Evolutionary conservation across 2,329 filamentous ascomycete genomes (phyloP), one percentile per base, ranked within the genome.

Genomic region (Metarhizium brunneum): DNA sequence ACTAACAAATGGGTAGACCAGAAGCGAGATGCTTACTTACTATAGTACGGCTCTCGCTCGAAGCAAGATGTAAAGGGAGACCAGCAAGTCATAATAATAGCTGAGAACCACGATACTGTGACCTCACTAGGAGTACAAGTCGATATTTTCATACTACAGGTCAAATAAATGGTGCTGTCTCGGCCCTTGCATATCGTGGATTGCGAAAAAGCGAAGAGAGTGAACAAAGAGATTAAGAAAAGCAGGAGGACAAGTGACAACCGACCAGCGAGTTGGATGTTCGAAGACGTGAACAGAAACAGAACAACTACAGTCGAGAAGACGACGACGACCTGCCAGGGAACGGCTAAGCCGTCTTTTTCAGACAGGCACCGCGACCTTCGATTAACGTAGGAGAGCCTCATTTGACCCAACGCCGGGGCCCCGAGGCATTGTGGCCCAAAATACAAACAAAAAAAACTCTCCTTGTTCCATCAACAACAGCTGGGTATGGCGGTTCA

Each of bases 21-120:
- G 25, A 42, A 49, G 38, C 61, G 60, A 61, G 59, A 58, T 54
- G 60, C 55, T 53, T 59, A 67, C 72, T 70, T 70, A 75, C 71
- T 64, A 63, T 68, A 64, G 61, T 66, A 65, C 59, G 67, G 63
- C 67, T 70, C 72, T 61, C 74, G 70, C 58, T 72, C 69, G 52
- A 68, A 59, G 56, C 69, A 69, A 62, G 70, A 69, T 56, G 67
- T 63, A 58, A 71, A 63, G 59, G 73, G 70, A 59, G 65, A 64
- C 64, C 77, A 80, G 64, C 77, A 80, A 56, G 70, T 68, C 56
- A 70, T 68, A 59, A 70, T 68, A 59, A 79, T 59, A 56, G 71
- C 73, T 60, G 71, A 69, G 57, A 80, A 70, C 75, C 76, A 80
- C 58, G 76, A 76, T 57, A 70, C 63, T 64, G 71, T 73, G 49